Conservation (phyloP, 1,139 yeast species). For the Suzukiozyma palmioleophila region DNA sequence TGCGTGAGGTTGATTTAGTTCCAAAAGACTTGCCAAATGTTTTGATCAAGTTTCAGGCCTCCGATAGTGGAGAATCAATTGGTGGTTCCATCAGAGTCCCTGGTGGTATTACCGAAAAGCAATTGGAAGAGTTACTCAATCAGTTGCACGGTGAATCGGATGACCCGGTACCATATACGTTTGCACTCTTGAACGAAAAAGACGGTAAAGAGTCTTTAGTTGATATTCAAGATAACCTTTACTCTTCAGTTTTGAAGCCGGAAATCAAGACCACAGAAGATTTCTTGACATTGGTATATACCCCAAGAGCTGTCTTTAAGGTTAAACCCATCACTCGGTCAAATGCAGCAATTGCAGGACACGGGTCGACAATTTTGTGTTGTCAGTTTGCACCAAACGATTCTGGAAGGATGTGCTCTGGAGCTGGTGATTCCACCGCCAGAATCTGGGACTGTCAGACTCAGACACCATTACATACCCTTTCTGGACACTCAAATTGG, state of each 20-base stretch:
- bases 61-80: conserved; percentile 86
- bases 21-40: conserved; percentile 87
- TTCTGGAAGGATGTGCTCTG: conserved; percentile 84
- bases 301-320: conserved; percentile 93
- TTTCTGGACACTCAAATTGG: conserved; percentile 89
- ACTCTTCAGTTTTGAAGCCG: conserved; percentile 77
- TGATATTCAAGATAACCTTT: conserved; percentile 75
- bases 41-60: conserved; percentile 82
- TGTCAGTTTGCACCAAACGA: conserved; percentile 93
- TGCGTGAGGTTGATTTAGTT: conserved; percentile 66
- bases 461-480: conserved; percentile 79
- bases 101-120: conserved; percentile 80
- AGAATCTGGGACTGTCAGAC: conserved; percentile 97
- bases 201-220: conserved; percentile 36
- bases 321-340: conserved; percentile 90
- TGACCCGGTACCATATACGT: conserved; percentile 88
- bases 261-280: conserved; percentile 90
- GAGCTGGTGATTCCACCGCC: conserved; percentile 97
- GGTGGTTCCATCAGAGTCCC: conserved; percentile 92
- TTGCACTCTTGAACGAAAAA: conserved; percentile 56
- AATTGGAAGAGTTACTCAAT: conserved; percentile 82
- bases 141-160: conserved; percentile 62
- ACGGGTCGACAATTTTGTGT: conserved; percentile 87
- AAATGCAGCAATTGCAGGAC: conserved; percentile 91
- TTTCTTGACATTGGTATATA: conserved; percentile 81